Evolutionary conservation across 768 basidiomycete species (phyloP).

Genomic region (Psilocybe sp.): DNA sequence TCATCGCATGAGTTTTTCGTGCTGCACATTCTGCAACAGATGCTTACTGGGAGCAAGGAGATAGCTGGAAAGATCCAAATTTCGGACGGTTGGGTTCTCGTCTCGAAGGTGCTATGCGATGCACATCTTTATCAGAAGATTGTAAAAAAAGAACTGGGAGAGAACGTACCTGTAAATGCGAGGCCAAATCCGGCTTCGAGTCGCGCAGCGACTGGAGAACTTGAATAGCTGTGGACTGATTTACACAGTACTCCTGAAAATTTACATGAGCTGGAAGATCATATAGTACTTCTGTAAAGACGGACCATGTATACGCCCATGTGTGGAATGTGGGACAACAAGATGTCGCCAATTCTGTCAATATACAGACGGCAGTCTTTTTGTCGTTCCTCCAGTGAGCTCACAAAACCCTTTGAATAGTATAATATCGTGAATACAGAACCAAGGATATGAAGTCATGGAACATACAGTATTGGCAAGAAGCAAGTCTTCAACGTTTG

Average conservation of each 20-base stretch:
- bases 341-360: conserved; percentile 83
- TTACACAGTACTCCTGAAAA: conserved; percentile 81
- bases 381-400: conserved; percentile 87
- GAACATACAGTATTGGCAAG: conserved; percentile 78
- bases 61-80: conserved; percentile 87
- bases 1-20: conserved; percentile 1
- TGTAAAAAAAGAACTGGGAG: background rate
- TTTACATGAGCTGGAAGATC: background rate
- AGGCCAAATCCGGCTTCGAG: conserved; percentile 59
- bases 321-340: conserved; percentile 69
- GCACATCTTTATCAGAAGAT: background rate
- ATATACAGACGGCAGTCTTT: conserved; percentile 90
- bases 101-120: conserved; percentile 66
- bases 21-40: background rate
- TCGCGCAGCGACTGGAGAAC: conserved; percentile 73
- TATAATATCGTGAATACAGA: background rate
- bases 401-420: conserved; percentile 65
- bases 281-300: background rate
- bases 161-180: conserved; percentile 60
- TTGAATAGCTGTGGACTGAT: conserved; percentile 77
- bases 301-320: conserved; percentile 81
- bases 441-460: background rate
- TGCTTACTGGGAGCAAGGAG: conserved; percentile 84
- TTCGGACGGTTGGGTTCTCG: conserved; percentile 66
- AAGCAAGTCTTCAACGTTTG: conserved; percentile 91